Evolutionary conservation across 2,329 filamentous ascomycete genomes (phyloP), one percentile per base, ranked within the genome.

Genomic region (Calonectria hawksworthii): DNA sequence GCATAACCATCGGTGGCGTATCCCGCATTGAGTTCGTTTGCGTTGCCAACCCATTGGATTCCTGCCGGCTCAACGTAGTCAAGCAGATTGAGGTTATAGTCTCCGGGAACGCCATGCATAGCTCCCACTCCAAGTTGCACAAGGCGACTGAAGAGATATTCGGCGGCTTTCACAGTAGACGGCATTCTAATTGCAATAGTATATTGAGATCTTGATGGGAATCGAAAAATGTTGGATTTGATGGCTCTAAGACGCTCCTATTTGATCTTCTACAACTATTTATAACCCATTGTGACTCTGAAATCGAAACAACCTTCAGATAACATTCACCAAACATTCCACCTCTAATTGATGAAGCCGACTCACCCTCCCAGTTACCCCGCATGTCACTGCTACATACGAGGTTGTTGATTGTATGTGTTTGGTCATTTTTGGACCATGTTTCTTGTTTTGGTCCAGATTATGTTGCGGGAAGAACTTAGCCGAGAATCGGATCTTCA

Each of bases 1-100:
- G 89, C 87, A 76, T 92, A 92, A 2, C 89, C 91, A 75, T 92
- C 91, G 3, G 89, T 89, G 0, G 90, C 89, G 74, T 91, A 92
- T 3, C 86, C 89, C 4, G 89, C 88, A 75, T 92, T 92, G 63
- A 92, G 86, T 81, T 92, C 90, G 77, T 92, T 92, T 69, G 87
- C 86, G 74, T 89, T 92, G 74, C 90, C 90, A 14, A 89, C 86
- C 86, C 86, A 88, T 18, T 76, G 77, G 23, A 87, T 76, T 2
- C 85, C 85, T 8, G 83, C 71, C 0, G 84, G 84, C 61, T 83
- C 79, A 70, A 87, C 79, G 41, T 85, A 80, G 76, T 87, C 86
- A 7, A 87, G 81, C 28, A 85, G 73, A 0, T 77, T 80, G 16
- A 86, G 84, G 52, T 86, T 86, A 78, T 82, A 87, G 77, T 86